phyloP scores from a whole-genome alignment of 2,329 filamentous ascomycete genomes.

The Eutypa lata region DNA sequence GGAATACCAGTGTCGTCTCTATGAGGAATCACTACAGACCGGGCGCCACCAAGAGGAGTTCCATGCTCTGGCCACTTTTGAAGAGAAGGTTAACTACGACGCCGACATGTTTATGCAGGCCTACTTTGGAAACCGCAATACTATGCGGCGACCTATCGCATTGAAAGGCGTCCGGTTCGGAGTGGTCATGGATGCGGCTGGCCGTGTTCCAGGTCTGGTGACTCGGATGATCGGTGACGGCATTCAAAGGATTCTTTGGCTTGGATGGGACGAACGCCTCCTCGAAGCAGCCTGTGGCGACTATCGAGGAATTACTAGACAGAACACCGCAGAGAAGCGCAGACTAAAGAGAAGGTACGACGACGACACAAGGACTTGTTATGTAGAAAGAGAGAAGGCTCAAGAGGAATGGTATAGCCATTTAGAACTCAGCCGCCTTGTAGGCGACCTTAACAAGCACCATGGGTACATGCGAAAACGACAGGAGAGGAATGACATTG shows the following conservation, averaged over 20 bases:
- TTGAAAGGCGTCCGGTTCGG: constrained; percentile 6
- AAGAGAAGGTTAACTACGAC: constrained; percentile 10
- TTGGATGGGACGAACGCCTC: constrained; percentile 10
- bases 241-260: constrained; percentile 6
- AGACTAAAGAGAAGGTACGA: constrained; percentile 1
- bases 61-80: constrained; percentile 6
- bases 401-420: too few relatives aligned
- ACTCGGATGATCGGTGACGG: constrained; percentile 2
- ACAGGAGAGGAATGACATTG: not conserved
- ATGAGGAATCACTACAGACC: constrained; percentile 4
- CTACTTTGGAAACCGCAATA: constrained; percentile 1
- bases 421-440: too few relatives aligned
- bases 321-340: too few relatives aligned
- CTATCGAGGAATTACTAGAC: too few relatives aligned
- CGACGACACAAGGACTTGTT: not conserved
- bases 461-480: too few relatives aligned
- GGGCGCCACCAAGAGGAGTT: constrained; percentile 7
- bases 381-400: constrained; percentile 1
- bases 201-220: not conserved
- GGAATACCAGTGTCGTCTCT: constrained; percentile 3
- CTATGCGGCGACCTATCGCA: constrained; percentile 2
- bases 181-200: constrained; percentile 2
- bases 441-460: too few relatives aligned
- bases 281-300: too few relatives aligned
- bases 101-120: constrained; percentile 7